Base-by-base conservation (phyloP, 1,284 basidiomycete genomes). In the Cutaneotrichosporon cutaneum region DNA sequence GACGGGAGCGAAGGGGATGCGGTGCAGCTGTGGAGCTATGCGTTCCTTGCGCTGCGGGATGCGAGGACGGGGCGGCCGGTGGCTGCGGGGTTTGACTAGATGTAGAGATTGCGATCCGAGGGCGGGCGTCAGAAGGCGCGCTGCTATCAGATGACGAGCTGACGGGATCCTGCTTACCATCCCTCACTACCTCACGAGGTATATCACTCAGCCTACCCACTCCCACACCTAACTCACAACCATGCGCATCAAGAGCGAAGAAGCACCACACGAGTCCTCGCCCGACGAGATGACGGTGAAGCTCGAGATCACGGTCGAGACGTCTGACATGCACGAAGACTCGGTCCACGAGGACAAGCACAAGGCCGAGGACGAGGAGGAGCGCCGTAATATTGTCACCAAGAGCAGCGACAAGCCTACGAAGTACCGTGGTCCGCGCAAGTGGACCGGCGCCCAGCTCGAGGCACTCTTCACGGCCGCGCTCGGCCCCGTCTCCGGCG, bases 1-100 rank as follows among this genome's bases (percentile, higher is more conserved):
- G 74, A 68, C 21, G 77, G 77, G 2, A 78, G 76, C 1, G 78
- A 81, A 65, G 77, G 76, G n/a, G 76, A 80, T 57, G 79, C 79
- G 2, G 63, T 80, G 50, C 79, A 80, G 67, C 66, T 80, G 13
- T 80, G 79, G 78, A 74, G 73, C 52, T 80, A 77, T 66, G 77
- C 70, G 1, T 76, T 79, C 67, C 63, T 80, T 57, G 77, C 73
- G 4, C 68, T 75, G 35, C 68, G 74, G 14, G 76, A 77, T 64
- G 75, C 76, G 14, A 55, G 72, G 35, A 69, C 67, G 4, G 72
- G 74, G 4, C 45, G 50, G 26, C 62, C 73, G 0, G 73, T 72
- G 1, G 72, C 70, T 0, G 61, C 59, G 0, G 70, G 72, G 0
- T 71, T 72, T 32, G 26, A 5, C 10, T 44, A 42, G 39, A 18